These are phyloP conservation scores for Bolboschoenoplectus hybrid DNA, from an alignment of 202 grass and related monocot species.

Conservation along the genomic window DNA sequence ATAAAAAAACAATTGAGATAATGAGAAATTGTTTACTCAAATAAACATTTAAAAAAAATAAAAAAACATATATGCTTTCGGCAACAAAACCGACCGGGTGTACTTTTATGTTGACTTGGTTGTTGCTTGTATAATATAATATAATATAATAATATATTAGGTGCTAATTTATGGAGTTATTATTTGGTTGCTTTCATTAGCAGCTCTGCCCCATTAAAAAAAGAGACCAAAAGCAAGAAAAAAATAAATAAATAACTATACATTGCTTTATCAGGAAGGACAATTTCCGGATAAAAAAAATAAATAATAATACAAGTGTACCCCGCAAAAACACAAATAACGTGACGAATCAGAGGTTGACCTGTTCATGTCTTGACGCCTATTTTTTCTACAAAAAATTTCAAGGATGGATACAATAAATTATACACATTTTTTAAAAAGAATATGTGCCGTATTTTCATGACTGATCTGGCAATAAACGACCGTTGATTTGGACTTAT, in stretches of 20 bases:
- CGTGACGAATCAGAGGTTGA: slow-evolving; percentile 38
- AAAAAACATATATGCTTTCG: background rate
- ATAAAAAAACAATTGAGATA: background rate
- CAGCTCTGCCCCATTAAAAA: background rate
- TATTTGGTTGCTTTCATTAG: slow-evolving; percentile 24
- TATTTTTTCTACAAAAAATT: background rate
- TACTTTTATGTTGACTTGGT: background rate
- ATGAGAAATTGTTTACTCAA: background rate
- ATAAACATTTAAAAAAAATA: slow-evolving; percentile 2
- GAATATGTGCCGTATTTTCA: background rate
- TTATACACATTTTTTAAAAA: background rate
- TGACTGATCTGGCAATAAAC: background rate
- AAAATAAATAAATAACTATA: background rate
- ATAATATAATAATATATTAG: background rate
- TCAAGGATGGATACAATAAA: background rate
- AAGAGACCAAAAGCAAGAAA: background rate
- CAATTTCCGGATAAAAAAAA: background rate
- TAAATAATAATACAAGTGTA: background rate
- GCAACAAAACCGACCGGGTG: background rate
- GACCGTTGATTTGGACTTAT: slow-evolving; percentile 34
- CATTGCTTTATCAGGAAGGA: slow-evolving; percentile 11
- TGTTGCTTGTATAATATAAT: background rate
- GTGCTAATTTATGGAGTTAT: background rate
- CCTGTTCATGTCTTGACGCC: background rate
- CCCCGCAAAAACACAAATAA: slow-evolving; percentile 20